Evolutionary conservation across 768 basidiomycete species (phyloP).

Genomic region (Lactarius vividus): DNA sequence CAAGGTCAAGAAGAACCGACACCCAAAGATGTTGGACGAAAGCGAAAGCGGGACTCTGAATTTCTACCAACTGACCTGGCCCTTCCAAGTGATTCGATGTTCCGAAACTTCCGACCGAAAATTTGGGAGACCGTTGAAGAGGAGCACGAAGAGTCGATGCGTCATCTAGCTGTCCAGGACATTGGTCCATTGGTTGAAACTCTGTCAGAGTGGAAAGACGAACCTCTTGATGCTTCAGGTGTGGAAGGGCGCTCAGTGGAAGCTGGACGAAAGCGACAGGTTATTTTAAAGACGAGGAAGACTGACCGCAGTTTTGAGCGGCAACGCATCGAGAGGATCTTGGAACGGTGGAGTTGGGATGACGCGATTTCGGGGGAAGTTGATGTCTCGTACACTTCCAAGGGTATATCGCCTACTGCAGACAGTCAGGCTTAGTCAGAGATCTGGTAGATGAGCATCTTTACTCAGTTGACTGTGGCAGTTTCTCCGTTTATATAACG

Average conservation of each 20-base stretch:
- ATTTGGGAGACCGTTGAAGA: constrained; percentile 57
- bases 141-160: constrained; percentile 43
- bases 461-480: too few relatives aligned
- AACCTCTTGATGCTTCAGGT: constrained; percentile 25
- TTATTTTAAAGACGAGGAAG: constrained; percentile 57
- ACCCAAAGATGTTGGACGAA: constrained; percentile 31
- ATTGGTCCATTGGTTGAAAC: constrained; percentile 45
- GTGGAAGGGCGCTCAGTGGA: constrained; percentile 33
- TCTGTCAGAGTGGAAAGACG: constrained; percentile 31
- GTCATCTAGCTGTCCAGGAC: constrained; percentile 38
- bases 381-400: neutral
- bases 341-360: constrained; percentile 68
- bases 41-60: constrained; percentile 32
- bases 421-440: neutral
- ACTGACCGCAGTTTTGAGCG: constrained; percentile 59
- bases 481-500: neutral
- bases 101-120: constrained; percentile 58
- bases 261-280: constrained; percentile 48
- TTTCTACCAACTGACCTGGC: constrained; percentile 19
- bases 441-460: too few relatives aligned
- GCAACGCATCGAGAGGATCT: constrained; percentile 63
- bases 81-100: constrained; percentile 25
- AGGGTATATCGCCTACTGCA: neutral
- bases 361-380: neutral
- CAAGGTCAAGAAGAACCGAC: constrained; percentile 37